A percentile compares a stretch with the other conserved stretches of the same genome.
These are phyloP conservation scores for Leccinum longicurvipes DNA, from an alignment of 768 basidiomycete genomes.

Conservation along the genomic window DNA sequence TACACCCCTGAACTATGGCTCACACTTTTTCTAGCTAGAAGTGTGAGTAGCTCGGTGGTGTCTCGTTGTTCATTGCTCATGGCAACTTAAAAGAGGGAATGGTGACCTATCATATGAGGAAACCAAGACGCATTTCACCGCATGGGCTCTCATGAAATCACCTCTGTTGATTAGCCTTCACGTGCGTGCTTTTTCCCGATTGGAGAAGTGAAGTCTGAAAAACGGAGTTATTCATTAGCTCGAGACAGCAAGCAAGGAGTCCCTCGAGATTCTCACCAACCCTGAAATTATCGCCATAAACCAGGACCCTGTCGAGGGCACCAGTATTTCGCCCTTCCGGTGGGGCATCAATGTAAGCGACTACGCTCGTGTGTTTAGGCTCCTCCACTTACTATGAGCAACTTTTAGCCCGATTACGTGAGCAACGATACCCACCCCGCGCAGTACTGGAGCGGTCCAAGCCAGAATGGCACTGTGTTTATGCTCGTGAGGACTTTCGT, in stretches of 20 bases:
- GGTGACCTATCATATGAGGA: slow-evolving; percentile 60
- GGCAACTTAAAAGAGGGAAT: slow-evolving; percentile 46
- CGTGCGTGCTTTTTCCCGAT: slow-evolving; percentile 32
- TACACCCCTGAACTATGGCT: not conserved
- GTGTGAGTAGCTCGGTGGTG: slow-evolving; percentile 35
- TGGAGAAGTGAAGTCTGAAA: slow-evolving; percentile 2
- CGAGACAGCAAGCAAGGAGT: slow-evolving; percentile 46
- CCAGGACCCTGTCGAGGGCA: slow-evolving; percentile 62
- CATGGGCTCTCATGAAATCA: slow-evolving; percentile 70
- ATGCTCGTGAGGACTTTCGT: slow-evolving; percentile 50
- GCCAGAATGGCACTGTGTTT: slow-evolving; percentile 60
- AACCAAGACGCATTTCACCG: slow-evolving; percentile 67
- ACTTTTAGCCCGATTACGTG: slow-evolving; percentile 34
- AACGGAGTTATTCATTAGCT: slow-evolving; percentile 34
- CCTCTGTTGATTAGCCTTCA: slow-evolving; percentile 63
- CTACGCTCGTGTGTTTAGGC: not conserved
- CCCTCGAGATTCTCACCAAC: slow-evolving; percentile 57
- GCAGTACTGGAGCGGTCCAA: slow-evolving; percentile 70
- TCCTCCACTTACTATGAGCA: not conserved
- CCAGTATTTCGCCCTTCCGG: slow-evolving; percentile 61
- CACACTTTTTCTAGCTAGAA: slow-evolving; percentile 43
- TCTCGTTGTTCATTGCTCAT: not conserved
- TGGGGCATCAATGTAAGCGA: slow-evolving; percentile 62
- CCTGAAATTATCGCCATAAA: slow-evolving; percentile 65
- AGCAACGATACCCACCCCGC: slow-evolving; percentile 51